A percentile compares a stretch with the other conserved stretches of the same genome.
phyloP scores from a whole-genome alignment of 352 stramenopile species.

The Phytopythium cucurbitacearum region DNA sequence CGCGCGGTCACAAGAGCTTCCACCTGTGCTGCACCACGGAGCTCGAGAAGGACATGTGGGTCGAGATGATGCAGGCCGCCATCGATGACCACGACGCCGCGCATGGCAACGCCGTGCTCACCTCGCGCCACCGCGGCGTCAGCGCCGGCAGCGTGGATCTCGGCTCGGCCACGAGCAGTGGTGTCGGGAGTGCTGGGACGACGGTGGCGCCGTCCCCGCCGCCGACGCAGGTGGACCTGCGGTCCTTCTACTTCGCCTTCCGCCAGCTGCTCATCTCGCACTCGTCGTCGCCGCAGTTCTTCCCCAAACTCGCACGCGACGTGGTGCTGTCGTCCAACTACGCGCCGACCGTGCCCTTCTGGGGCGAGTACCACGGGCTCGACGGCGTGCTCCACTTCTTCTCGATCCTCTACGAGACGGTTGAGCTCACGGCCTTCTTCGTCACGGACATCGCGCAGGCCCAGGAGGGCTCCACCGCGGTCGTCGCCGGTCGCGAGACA shows the following conservation, averaged over 20 bases:
- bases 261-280: conserved; percentile 86
- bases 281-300: conserved; percentile 85
- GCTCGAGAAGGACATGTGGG: conserved; percentile 89
- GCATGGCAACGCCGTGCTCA: background rate
- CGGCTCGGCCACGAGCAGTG: conserved; percentile 14
- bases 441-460: conserved; percentile 86
- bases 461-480: conserved; percentile 76
- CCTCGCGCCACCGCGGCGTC: background rate
- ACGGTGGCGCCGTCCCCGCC: conserved; percentile 39
- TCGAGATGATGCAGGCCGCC: conserved; percentile 89
- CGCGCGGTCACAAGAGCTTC: conserved; percentile 86
- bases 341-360: conserved; percentile 83
- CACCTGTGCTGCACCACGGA: conserved; percentile 84
- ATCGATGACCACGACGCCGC: conserved; percentile 59
- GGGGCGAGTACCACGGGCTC: conserved; percentile 85
- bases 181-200: too few relatives aligned
- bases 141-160: conserved; percentile 8
- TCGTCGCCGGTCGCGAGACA: conserved; percentile 80
- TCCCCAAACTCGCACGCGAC: conserved; percentile 81
- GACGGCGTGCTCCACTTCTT: conserved; percentile 88
- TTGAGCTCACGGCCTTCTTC: conserved; percentile 87
- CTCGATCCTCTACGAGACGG: conserved; percentile 86
- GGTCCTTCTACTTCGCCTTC: conserved; percentile 86
- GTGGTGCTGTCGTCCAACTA: conserved; percentile 88
- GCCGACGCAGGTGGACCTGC: conserved; percentile 78